Evolutionary conservation across 306 rosid species (phyloP), one percentile per base, ranked within the genome.

Genomic region (apple (Malus domestica)): DNA sequence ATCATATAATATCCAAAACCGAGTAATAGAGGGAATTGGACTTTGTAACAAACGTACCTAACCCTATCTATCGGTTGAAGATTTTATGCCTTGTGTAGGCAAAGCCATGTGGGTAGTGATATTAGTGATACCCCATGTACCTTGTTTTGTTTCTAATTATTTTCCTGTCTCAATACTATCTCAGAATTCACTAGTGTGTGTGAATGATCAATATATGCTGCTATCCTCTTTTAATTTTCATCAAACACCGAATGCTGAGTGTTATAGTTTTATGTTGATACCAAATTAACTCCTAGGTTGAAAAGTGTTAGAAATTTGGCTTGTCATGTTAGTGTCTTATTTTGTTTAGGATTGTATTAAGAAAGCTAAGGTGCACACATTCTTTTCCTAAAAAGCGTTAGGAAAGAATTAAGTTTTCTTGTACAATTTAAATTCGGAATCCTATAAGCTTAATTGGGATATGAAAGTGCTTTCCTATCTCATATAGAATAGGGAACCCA

Each of bases 21-120:
- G 30, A 30, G 68, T 7, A 22, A 30, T 29, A 3, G 32, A 62
- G 19, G 68, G 49, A 49, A 70, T 67, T 83, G 88, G 91, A 88
- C 87, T 84, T 80, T 80, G 81, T 75, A 88, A 90, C 96, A 58
- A 82, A 89, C 93, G 68, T 80, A 86, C 90, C 93, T 88, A 86
- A 88, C 91, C 85, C 72, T 33, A 73, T 49, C 71, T 67, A 68
- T 25, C 76, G 46, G 76, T 78, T 82, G 72, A 84, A 87, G 77
- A 81, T 75, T 72, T 62, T 67, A 66, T 72, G 69, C 71, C 49
- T 9, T 74, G 6, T 42, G 58, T 60, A 60, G 70, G 69, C 70
- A 85, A 80, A 68, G 81, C 86, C 91, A 87, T 83, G 92, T 86
- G 96, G 78, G 15, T 68, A 70, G 64, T 57, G 67, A 29, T 62